Percentiles rank a stretch among this genome's conserved stretches.
phyloP scores from a whole-genome alignment of 108 stramenopile species.

The Cyclotella kingstonii region DNA sequence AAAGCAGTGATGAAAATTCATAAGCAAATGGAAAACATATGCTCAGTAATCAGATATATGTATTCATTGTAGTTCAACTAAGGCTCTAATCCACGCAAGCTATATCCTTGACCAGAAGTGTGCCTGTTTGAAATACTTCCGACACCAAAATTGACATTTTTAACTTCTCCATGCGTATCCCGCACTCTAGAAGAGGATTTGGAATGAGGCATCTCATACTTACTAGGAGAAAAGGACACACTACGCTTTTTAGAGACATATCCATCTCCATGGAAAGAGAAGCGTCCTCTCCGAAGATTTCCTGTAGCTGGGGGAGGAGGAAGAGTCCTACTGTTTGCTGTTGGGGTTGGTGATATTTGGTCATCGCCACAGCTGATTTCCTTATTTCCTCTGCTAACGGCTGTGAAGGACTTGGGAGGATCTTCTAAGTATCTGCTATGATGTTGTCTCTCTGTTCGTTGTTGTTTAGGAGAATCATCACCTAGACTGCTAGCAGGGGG shows the following conservation, averaged over 20 bases:
- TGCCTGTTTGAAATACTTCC: not conserved
- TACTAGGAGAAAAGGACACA: constrained; percentile 11
- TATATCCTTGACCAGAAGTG: constrained; percentile 1
- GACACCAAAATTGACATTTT: constrained; percentile 18
- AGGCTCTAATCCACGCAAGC: constrained; percentile 10
- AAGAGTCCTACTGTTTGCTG: not conserved
- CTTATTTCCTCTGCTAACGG: constrained; percentile 1
- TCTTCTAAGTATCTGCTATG: no score
- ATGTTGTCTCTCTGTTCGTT: no score
- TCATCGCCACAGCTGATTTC: constrained; percentile 7
- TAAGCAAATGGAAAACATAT: no score
- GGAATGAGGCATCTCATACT: not conserved
- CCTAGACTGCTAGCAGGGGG: no score
- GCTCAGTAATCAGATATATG: no score
- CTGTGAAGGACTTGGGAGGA: no score
- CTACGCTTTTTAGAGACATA: not conserved
- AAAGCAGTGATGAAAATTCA: no score
- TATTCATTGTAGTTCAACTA: no score
- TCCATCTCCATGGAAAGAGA: constrained; percentile 6
- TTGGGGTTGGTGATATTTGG: no score
- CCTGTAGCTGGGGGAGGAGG: not conserved
- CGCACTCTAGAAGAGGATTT: constrained; percentile 1
- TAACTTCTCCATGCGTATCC: constrained; percentile 1
- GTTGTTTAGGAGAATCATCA: no score
- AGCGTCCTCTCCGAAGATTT: constrained; percentile 6